Percentiles rank a stretch among this genome's conserved stretches.
Evolutionary conservation across 1,284 basidiomycete species (phyloP).

Genomic region (Rhodotorula sp.): DNA sequence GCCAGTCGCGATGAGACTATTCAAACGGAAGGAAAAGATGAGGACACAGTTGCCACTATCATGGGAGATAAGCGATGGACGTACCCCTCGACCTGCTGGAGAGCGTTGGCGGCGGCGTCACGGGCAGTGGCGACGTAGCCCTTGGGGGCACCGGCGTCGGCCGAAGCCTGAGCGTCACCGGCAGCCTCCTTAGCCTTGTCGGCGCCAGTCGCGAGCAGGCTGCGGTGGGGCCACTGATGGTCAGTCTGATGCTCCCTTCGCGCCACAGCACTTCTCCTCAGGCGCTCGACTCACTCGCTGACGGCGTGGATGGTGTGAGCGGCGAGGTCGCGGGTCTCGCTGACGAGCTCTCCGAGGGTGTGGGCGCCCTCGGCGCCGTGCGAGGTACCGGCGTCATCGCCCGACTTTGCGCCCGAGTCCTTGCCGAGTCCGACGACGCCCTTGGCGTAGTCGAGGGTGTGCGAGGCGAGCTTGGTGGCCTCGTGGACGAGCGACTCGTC

Average conservation of each 20-base stretch:
- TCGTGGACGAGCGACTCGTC: constrained; percentile 28
- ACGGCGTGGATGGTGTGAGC: constrained; percentile 26
- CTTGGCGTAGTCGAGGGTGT: constrained; percentile 36
- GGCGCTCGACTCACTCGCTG: constrained; percentile 15
- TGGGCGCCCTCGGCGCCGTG: constrained; percentile 19
- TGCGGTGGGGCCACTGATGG: background rate
- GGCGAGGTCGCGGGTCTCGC: constrained; percentile 31
- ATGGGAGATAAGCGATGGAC: background rate
- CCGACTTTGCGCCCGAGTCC: constrained; percentile 19
- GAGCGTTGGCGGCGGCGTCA: constrained; percentile 23
- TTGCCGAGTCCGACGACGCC: constrained; percentile 23
- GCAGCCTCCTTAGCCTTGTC: constrained; percentile 37
- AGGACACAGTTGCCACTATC: background rate
- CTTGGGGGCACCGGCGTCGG: constrained; percentile 13
- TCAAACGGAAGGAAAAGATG: too few species aligned
- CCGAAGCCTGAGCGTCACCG: constrained; percentile 24
- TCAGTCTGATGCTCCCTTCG: background rate
- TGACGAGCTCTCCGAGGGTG: constrained; percentile 32
- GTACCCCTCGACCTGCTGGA: constrained; percentile 26
- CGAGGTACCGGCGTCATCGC: constrained; percentile 4
- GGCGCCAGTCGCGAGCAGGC: constrained; percentile 25
- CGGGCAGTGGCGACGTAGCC: constrained; percentile 36
- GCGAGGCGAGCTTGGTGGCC: constrained; percentile 19
- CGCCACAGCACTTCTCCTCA: background rate
- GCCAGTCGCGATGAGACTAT: constrained; percentile 19